Evolutionary conservation across 495 filamentous ascomycete genomes (phyloP), one percentile per base, ranked within the genome.

Genomic region (Penicillium daleae): DNA sequence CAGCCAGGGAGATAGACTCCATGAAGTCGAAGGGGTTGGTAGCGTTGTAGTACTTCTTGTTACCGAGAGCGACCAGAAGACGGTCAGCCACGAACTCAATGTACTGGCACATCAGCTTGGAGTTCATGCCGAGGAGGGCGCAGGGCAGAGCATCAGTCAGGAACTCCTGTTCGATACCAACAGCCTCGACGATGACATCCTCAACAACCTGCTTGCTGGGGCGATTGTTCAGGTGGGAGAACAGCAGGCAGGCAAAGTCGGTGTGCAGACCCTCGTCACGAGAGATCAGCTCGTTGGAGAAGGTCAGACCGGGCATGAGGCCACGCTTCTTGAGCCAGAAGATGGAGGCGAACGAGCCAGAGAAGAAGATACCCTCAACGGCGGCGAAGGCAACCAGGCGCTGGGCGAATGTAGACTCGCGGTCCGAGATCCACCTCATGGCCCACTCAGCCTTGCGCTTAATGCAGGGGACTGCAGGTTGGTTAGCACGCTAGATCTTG

Each of bases 321-420:
- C 95, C 95, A 75, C 95, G 96, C 88, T 99, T 99, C 90, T 99
- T 99, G 73, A 99, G 85, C 95, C 95, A 99, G 87, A 99, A 99
- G 80, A 99, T 97, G 60, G 95, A 95, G 5, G 95, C 96, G 67
- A 99, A 99, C n/a, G 95, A 96, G 67, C 95, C 96, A 71, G 87
- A 92, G 89, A 99, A 99, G 89, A 99, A 99, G 82, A 99, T 98
- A 75, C 95, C 95, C 81, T 99, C 95, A 59, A 99, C 92, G 51
- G 94, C 96, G 60, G 95, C 95, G 76, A 99, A 99, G 66, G 95
- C 95, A 64, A 99, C 90, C 39, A 99, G 89, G 68, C 96, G 95
- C 78, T 92, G 90, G 53, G 92, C 95, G 66, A 98, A 99, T 66
- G 93, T 97, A 12, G 92, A 95, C 68, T 91, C 84, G 73, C 89